These are phyloP conservation scores for Tylopilus intermedius DNA, from an alignment of 768 basidiomycete species.

Conservation along the genomic window DNA sequence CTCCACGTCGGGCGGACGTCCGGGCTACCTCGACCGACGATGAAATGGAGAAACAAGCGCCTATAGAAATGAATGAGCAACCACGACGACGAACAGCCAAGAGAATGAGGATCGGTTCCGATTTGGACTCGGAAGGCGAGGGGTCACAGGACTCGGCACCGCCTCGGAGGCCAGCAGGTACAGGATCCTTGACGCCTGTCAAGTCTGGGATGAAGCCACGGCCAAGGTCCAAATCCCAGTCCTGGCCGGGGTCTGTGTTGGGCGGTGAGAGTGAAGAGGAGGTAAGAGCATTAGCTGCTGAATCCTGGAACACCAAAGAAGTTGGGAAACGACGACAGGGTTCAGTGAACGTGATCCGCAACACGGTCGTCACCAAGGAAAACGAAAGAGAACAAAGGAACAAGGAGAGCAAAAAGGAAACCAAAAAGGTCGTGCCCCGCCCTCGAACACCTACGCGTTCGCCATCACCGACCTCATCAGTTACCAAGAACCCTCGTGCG, in stretches of 20 bases:
- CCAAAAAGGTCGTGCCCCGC: background rate
- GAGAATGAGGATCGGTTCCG: background rate
- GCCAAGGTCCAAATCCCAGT: conserved; percentile 11
- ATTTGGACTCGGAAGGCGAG: background rate
- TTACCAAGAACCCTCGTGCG: background rate
- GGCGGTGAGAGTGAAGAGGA: conserved; percentile 3
- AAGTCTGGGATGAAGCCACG: conserved; percentile 27
- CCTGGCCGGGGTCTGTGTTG: background rate
- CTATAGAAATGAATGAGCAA: background rate
- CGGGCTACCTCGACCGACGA: background rate
- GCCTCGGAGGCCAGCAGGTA: conserved; percentile 2
- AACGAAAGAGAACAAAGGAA: background rate
- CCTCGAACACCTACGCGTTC: conserved; percentile 10
- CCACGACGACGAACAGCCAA: background rate
- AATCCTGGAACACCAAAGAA: background rate
- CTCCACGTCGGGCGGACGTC: background rate
- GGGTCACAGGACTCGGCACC: conserved; percentile 9
- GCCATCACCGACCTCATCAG: conserved; percentile 4
- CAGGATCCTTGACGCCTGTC: conserved; percentile 16
- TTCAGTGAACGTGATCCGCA: background rate
- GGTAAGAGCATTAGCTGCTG: background rate
- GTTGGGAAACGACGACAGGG: background rate
- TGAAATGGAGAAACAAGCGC: background rate
- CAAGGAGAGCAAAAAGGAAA: background rate
- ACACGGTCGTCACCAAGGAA: background rate